Evolutionary conservation across 2,329 filamentous ascomycete genomes (phyloP).

Genomic region (Cadophora luteo-olivacea): DNA sequence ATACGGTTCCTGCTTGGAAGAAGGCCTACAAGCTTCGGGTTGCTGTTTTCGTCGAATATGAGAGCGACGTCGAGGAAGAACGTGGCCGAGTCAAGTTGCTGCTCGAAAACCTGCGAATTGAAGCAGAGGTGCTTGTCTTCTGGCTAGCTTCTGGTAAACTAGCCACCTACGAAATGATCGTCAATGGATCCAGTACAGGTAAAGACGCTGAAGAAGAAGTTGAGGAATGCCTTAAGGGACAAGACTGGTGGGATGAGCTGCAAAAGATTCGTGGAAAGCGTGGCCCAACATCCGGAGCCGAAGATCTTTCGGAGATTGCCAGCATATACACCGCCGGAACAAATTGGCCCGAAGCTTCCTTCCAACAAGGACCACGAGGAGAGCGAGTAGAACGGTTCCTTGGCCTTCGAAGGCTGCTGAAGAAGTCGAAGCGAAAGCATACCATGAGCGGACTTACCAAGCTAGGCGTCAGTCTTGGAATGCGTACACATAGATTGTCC

Average conservation of each 20-base stretch:
- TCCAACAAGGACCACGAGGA: constrained; percentile 55
- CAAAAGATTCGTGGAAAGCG: constrained; percentile 57
- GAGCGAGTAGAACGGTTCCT: constrained; percentile 54
- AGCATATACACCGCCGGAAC: constrained; percentile 50
- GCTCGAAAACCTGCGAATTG: constrained; percentile 81
- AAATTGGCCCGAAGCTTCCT: constrained; percentile 59
- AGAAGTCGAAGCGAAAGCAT: constrained; percentile 55
- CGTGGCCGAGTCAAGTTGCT: constrained; percentile 73
- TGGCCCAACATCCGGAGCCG: constrained; percentile 45
- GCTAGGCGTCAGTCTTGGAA: constrained; percentile 72
- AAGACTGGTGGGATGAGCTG: constrained; percentile 85
- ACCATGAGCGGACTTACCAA: constrained; percentile 47
- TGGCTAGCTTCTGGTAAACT: constrained; percentile 79
- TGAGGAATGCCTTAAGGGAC: constrained; percentile 69
- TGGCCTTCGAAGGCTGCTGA: constrained; percentile 67
- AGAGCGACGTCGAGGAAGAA: constrained; percentile 83
- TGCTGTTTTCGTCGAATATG: constrained; percentile 88
- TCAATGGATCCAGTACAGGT: constrained; percentile 69
- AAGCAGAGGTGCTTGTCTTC: constrained; percentile 80
- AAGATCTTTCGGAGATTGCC: constrained; percentile 52
- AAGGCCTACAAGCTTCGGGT: constrained; percentile 75
- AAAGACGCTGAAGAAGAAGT: constrained; percentile 65
- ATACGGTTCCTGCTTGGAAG: constrained; percentile 83
- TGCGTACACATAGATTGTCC: constrained; percentile 76
- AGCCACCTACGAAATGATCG: constrained; percentile 76